A percentile compares a stretch with the other conserved stretches of the same genome.
phyloP scores from a whole-genome alignment of 257 asterid genomes.

The Solanum clarkiae region DNA sequence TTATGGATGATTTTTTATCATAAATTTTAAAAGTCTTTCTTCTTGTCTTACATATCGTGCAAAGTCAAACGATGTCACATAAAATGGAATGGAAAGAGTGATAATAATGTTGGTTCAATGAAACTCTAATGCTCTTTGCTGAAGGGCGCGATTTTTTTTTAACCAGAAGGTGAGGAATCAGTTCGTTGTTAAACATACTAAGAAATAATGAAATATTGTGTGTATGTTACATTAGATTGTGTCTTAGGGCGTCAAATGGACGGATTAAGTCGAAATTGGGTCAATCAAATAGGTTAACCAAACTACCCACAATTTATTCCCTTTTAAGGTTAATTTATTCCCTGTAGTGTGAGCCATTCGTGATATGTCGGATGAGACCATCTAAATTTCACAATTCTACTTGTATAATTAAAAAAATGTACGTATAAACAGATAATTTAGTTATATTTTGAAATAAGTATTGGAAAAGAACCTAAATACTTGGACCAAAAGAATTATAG shows the following conservation, averaged over 20 bases:
- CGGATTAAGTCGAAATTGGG: neutral
- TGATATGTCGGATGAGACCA: neutral
- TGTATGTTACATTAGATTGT: neutral
- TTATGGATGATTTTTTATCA: no score
- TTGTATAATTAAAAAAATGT: neutral
- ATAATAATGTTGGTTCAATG: neutral
- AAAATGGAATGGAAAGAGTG: no score
- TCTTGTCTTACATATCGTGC: no score
- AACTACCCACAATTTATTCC: no score
- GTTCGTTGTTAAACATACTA: neutral
- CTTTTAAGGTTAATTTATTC: no score
- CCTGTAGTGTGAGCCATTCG: no score
- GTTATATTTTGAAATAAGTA: slow-evolving; percentile 10
- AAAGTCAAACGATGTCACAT: no score
- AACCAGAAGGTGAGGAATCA: neutral
- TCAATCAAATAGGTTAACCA: neutral
- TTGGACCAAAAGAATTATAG: slow-evolving; percentile 34
- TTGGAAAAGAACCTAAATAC: neutral
- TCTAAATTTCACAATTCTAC: neutral
- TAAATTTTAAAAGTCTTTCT: no score
- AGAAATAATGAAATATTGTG: neutral
- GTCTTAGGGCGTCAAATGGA: neutral
- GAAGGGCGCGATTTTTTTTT: neutral
- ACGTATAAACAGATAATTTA: neutral
- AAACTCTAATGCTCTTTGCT: neutral